phyloP scores from a whole-genome alignment of 1,284 basidiomycete species.

The Cryptococcus jaspeensis region DNA sequence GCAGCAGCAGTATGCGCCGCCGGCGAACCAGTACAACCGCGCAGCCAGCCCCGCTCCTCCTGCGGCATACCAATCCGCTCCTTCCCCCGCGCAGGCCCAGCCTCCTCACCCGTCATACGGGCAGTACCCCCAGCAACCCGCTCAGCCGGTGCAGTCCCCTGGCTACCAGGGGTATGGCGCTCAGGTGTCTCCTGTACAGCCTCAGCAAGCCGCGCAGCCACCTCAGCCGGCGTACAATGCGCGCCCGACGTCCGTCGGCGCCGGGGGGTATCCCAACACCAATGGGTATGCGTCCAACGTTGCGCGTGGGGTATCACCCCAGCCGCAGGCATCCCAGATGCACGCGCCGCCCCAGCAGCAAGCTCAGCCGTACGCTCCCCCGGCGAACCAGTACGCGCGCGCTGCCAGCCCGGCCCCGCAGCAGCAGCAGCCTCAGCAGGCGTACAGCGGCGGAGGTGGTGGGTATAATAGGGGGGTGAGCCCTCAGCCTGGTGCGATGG shows the following conservation, averaged over 20 bases:
- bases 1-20: conserved; percentile 4
- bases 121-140: conserved; percentile 21
- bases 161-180: conserved; percentile 2
- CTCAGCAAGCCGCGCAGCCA: not conserved
- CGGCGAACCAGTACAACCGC: conserved; percentile 8
- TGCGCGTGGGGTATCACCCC: too few relatives aligned
- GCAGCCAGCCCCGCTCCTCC: conserved; percentile 18
- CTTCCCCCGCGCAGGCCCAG: conserved; percentile 2
- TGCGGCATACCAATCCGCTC: conserved; percentile 1
- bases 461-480: conserved; percentile 20
- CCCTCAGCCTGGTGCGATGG: conserved; percentile 18
- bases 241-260: conserved; percentile 9
- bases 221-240: conserved; percentile 15
- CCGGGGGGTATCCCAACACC: conserved; percentile 1
- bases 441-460: too few relatives aligned
- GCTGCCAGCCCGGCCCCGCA: conserved; percentile 22
- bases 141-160: conserved; percentile 16
- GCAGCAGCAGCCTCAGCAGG: conserved; percentile 13
- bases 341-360: not conserved
- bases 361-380: not conserved
- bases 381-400: conserved; percentile 11
- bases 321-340: too few relatives aligned
- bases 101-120: conserved; percentile 16
- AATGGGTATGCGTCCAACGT: conserved; percentile 10
- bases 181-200: not conserved